Conservation (phyloP, 257 asterid species). For the Solanum sejunctum region DNA sequence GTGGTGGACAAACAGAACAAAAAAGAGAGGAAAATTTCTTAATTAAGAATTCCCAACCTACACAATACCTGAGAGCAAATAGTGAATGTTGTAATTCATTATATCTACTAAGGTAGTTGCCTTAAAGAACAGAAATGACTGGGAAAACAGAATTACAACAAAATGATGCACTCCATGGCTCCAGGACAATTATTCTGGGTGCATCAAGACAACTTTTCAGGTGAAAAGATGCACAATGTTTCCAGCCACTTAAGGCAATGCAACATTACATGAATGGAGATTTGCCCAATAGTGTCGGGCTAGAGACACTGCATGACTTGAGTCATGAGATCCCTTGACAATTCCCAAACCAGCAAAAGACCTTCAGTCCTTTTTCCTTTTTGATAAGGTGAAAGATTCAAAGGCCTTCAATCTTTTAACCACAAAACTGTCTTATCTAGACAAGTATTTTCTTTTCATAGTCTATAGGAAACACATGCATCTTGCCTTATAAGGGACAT, state of each 20-base stretch:
- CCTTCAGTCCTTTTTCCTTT: neutral
- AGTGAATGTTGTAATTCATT: neutral
- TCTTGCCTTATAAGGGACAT: neutral
- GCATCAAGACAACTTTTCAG: neutral
- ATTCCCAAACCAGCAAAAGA: neutral
- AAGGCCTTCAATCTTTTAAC: neutral
- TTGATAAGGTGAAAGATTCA: neutral
- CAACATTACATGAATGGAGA: neutral
- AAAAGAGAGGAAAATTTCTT: neutral
- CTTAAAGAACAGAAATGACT: neutral
- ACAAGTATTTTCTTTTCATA: neutral
- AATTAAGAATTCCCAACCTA: neutral
- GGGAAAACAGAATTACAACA: neutral
- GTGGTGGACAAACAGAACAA: neutral
- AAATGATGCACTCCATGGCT: neutral
- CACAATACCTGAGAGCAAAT: neutral
- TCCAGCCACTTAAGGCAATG: neutral
- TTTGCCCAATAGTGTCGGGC: neutral
- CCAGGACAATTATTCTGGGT: neutral
- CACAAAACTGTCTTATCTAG: neutral
- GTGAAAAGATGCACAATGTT: neutral
- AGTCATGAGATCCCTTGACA: neutral
- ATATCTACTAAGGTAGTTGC: neutral
- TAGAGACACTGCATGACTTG: neutral
- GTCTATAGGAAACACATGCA: neutral